These are phyloP conservation scores for Talaromyces sp. DNA, from an alignment of 2,329 filamentous ascomycete genomes.

Conservation along the genomic window DNA sequence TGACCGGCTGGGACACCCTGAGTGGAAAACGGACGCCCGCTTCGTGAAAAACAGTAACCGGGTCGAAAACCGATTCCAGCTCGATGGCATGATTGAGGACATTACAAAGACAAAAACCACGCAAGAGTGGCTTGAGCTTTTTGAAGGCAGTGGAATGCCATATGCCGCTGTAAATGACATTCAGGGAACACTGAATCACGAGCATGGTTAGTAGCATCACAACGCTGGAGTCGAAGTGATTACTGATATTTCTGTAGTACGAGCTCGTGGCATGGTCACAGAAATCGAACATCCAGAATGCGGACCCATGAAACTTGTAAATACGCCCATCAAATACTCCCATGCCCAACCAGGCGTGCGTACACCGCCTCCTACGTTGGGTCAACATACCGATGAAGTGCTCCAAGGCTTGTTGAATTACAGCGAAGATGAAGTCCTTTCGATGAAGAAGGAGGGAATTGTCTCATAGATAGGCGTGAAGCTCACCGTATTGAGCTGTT, in stretches of 20 bases:
- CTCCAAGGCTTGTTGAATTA: constrained; percentile 63
- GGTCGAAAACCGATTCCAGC: constrained; percentile 65
- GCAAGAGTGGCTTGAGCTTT: constrained; percentile 76
- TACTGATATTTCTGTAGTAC: constrained; percentile 40
- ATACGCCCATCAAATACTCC: constrained; percentile 92
- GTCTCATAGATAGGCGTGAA: constrained; percentile 46
- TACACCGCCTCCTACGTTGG: constrained; percentile 76
- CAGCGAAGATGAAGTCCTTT: constrained; percentile 56
- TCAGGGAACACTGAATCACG: constrained; percentile 75
- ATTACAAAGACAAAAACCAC: constrained; percentile 76
- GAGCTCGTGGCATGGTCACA: constrained; percentile 82
- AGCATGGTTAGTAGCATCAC: constrained; percentile 61
- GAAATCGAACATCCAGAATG: constrained; percentile 80
- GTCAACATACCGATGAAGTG: constrained; percentile 81
- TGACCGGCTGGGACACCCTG: constrained; percentile 54
- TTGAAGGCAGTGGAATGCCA: constrained; percentile 90
- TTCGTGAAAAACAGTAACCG: constrained; percentile 59
- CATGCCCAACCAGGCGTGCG: constrained; percentile 73
- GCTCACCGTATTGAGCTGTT: not conserved
- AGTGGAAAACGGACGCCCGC: constrained; percentile 56
- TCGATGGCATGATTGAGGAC: constrained; percentile 76
- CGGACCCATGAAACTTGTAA: constrained; percentile 83
- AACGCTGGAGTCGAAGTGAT: not conserved
- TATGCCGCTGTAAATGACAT: constrained; percentile 95
- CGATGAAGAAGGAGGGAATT: constrained; percentile 64